phyloP scores from a whole-genome alignment of 306 rosid genomes.

The Lagenaria siceraria region DNA sequence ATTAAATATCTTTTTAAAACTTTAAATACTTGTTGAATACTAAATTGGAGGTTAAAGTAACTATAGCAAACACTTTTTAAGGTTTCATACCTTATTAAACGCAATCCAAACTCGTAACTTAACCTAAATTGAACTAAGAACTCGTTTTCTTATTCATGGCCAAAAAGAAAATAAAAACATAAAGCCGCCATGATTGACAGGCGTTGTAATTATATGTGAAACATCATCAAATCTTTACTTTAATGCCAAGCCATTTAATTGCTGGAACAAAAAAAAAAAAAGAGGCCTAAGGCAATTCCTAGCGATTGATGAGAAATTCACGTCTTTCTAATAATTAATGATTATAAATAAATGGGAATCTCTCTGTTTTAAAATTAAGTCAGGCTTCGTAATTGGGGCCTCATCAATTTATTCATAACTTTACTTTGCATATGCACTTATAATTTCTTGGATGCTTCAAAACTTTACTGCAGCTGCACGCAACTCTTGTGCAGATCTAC shows the following conservation, averaged over 20 bases:
- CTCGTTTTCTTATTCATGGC: too few relatives aligned
- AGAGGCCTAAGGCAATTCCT: not conserved
- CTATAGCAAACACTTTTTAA: too few relatives aligned
- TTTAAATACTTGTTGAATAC: too few relatives aligned
- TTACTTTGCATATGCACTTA: not conserved
- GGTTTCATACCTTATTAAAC: too few relatives aligned
- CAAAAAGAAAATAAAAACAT: too few relatives aligned
- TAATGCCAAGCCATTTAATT: not conserved
- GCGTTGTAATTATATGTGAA: not conserved
- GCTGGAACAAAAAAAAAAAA: too few relatives aligned
- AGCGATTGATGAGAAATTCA: not conserved
- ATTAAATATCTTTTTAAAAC: too few relatives aligned
- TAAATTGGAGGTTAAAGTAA: too few relatives aligned
- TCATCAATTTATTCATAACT: not conserved
- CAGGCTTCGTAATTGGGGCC: not conserved
- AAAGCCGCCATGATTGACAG: too few relatives aligned
- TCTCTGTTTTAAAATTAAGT: not conserved
- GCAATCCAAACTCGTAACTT: too few relatives aligned
- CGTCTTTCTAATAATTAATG: not conserved
- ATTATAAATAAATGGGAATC: not conserved
- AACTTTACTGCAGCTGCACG: not conserved
- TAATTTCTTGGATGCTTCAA: not conserved
- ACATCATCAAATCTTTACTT: not conserved
- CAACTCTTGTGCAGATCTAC: not conserved
- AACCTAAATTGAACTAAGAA: too few relatives aligned